These are phyloP conservation scores for Saraca asoca DNA, from an alignment of 331 rosid species.

Conservation along the genomic window DNA sequence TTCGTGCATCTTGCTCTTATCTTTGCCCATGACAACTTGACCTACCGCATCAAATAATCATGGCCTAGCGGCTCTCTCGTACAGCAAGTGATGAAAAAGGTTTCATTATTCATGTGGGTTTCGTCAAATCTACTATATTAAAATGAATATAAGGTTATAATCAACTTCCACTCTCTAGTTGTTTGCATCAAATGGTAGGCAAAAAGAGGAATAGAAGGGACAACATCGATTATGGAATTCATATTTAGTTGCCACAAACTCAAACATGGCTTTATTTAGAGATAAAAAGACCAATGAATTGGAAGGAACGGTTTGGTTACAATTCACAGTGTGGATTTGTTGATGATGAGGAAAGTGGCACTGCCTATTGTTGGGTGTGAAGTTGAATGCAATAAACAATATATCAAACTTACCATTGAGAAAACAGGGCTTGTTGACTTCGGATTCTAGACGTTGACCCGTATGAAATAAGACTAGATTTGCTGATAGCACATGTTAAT, in stretches of 20 bases:
- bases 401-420: no score
- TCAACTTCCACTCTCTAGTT: slow-evolving; percentile 42
- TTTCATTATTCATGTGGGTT: slow-evolving; percentile 13
- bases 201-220: slow-evolving; percentile 33
- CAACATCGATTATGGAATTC: slow-evolving; percentile 36
- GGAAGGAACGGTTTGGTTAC: slow-evolving; percentile 5
- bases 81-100: slow-evolving; percentile 25
- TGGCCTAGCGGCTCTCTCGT: slow-evolving; percentile 35
- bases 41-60: slow-evolving; percentile 39
- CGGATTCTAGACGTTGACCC: background rate
- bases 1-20: slow-evolving; percentile 18
- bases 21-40: slow-evolving; percentile 35
- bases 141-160: background rate
- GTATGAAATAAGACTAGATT: background rate
- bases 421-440: no score
- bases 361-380: background rate
- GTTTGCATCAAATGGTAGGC: slow-evolving; percentile 35
- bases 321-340: slow-evolving; percentile 19
- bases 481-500: no score
- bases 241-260: slow-evolving; percentile 30
- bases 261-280: slow-evolving; percentile 12
- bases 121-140: slow-evolving; percentile 6
- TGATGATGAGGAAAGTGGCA: slow-evolving; percentile 18
- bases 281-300: background rate
- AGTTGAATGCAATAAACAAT: background rate